Conservation (phyloP, 345 rosid genomes). For the Psidium friedrichsthalianum region DNA sequence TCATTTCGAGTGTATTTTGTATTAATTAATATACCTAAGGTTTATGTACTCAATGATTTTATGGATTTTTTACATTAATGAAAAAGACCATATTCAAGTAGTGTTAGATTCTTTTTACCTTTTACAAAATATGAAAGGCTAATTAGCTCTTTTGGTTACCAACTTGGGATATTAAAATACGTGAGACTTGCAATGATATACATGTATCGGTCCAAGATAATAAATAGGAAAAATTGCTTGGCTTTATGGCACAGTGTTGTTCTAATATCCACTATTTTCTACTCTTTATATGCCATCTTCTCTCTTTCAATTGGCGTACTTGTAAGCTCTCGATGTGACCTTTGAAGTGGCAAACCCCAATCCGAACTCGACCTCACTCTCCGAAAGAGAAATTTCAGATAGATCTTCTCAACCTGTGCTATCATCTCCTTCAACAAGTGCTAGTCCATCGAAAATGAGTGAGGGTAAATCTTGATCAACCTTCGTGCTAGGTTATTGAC, state of each 20-base stretch:
- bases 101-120: neutral
- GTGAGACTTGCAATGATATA: neutral
- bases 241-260: neutral
- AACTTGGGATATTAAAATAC: neutral
- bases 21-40: neutral
- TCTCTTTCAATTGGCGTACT: neutral
- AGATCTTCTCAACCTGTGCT: neutral
- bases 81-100: neutral
- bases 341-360: neutral
- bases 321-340: neutral
- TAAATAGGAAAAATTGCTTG: neutral
- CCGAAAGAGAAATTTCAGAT: neutral
- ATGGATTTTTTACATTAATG: neutral
- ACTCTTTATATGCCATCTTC: neutral
- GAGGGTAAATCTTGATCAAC: neutral
- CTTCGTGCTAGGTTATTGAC: neutral
- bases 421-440: neutral
- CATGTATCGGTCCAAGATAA: neutral
- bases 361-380: neutral
- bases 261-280: neutral
- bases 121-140: neutral
- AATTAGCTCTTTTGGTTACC: neutral
- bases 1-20: neutral
- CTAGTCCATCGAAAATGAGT: neutral
- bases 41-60: neutral